phyloP scores from a whole-genome alignment of 2,329 filamentous ascomycete genomes.

The Paracamarosporium sp. region DNA sequence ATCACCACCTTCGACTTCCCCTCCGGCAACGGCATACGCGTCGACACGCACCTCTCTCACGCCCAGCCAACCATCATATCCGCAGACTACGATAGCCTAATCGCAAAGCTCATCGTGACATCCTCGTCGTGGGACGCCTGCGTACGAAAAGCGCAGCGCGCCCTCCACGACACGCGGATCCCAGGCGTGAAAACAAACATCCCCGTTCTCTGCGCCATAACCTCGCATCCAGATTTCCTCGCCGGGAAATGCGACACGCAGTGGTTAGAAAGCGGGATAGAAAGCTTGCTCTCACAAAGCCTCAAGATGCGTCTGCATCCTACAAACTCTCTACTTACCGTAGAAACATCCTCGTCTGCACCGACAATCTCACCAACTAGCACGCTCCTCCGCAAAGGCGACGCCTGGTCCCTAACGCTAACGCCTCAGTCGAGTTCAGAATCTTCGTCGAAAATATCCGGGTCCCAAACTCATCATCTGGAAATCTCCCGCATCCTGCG shows the following conservation, averaged over 20 bases:
- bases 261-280: slow-evolving; percentile 63
- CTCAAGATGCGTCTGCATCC: slow-evolving; percentile 8
- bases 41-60: slow-evolving; percentile 62
- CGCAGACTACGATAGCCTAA: slow-evolving; percentile 64
- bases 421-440: slow-evolving; percentile 14
- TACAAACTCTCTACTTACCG: background rate
- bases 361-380: slow-evolving; percentile 33
- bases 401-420: slow-evolving; percentile 63
- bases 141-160: slow-evolving; percentile 61
- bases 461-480: too few species aligned
- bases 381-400: slow-evolving; percentile 63
- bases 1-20: slow-evolving; percentile 63
- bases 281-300: slow-evolving; percentile 44
- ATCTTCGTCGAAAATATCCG: slow-evolving; percentile 29
- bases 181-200: slow-evolving; percentile 66
- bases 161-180: slow-evolving; percentile 63
- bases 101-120: slow-evolving; percentile 67
- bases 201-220: slow-evolving; percentile 60
- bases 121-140: slow-evolving; percentile 60
- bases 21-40: slow-evolving; percentile 62
- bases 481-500: slow-evolving; percentile 61
- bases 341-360: background rate
- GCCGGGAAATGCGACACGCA: slow-evolving; percentile 59
- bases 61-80: slow-evolving; percentile 54
- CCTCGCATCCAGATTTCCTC: slow-evolving; percentile 59